These are phyloP conservation scores for Penstemon barbatus DNA, from an alignment of 257 asterid genomes.

Conservation along the genomic window DNA sequence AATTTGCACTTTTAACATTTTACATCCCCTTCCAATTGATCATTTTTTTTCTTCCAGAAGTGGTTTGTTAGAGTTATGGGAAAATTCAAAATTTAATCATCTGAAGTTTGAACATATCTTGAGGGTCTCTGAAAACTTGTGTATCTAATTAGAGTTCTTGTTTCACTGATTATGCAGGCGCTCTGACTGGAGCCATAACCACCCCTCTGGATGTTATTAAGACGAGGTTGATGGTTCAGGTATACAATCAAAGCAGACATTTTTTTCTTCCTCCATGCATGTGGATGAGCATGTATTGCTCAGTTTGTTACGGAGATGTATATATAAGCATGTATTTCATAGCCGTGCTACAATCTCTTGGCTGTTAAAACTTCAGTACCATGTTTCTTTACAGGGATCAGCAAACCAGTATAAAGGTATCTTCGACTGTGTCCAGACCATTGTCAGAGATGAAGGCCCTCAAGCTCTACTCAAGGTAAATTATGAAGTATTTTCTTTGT, in stretches of 20 bases:
- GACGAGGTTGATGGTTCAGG: conserved; percentile 97
- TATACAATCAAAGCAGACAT: conserved; percentile 29
- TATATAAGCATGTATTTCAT: neutral
- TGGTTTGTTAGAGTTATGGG: neutral
- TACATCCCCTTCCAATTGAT: neutral
- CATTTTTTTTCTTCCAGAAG: neutral
- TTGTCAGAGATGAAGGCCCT: conserved; percentile 84
- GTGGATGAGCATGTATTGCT: neutral
- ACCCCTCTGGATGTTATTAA: conserved; percentile 98
- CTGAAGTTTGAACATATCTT: neutral
- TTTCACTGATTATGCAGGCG: conserved; percentile 51
- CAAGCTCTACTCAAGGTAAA: conserved; percentile 77
- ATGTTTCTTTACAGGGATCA: conserved; percentile 66
- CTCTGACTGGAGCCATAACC: conserved; percentile 93
- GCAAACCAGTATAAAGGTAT: conserved; percentile 79
- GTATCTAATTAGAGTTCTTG: conserved; percentile 18
- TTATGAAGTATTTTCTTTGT: neutral
- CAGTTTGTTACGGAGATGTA: neutral
- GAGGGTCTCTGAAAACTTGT: neutral
- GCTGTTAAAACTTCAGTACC: conserved; percentile 19
- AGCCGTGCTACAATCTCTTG: conserved; percentile 16
- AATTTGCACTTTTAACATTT: neutral
- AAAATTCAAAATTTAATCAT: no score
- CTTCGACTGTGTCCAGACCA: conserved; percentile 75
- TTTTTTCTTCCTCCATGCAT: neutral